Percentiles rank a stretch among this genome's conserved stretches.
These are phyloP conservation scores for Trichoderma brevicompactum DNA, from an alignment of 2,329 filamentous ascomycete species.

Conservation along the genomic window DNA sequence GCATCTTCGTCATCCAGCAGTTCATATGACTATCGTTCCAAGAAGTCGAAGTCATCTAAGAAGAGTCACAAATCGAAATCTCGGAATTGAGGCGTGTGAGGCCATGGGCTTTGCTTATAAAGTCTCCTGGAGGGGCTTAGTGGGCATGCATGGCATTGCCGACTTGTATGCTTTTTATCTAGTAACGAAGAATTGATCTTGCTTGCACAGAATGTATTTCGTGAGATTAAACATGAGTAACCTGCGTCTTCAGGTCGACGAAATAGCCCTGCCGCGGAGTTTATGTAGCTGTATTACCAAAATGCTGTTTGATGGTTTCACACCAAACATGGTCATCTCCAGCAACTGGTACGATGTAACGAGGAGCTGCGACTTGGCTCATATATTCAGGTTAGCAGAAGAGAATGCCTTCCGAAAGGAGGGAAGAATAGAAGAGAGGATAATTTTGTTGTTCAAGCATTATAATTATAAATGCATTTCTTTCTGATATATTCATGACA, in stretches of 20 bases:
- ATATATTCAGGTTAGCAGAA: too few species aligned
- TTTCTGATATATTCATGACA: too few species aligned
- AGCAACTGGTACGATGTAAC: background rate
- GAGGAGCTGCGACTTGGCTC: too few species aligned
- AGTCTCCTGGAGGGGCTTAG: background rate
- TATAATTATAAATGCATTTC: too few species aligned
- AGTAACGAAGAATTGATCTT: background rate
- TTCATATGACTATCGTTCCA: conserved; percentile 40
- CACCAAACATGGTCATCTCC: too few species aligned
- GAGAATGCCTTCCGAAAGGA: too few species aligned
- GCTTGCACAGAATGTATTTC: background rate
- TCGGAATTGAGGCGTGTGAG: conserved; percentile 1
- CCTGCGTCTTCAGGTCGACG: background rate
- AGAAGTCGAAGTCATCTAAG: conserved; percentile 37
- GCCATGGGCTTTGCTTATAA: background rate
- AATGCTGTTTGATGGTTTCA: background rate
- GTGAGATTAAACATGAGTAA: too few species aligned
- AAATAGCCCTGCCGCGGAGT: background rate
- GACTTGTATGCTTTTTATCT: background rate
- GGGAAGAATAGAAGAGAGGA: background rate
- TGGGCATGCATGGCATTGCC: background rate
- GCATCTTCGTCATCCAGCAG: conserved; percentile 32
- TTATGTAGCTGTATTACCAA: background rate
- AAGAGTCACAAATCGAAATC: conserved; percentile 37
- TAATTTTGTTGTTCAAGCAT: too few species aligned